Evolutionary conservation across 2,329 filamentous ascomycete genomes (phyloP).

Genomic region (Akanthomyces dipterigenus): DNA sequence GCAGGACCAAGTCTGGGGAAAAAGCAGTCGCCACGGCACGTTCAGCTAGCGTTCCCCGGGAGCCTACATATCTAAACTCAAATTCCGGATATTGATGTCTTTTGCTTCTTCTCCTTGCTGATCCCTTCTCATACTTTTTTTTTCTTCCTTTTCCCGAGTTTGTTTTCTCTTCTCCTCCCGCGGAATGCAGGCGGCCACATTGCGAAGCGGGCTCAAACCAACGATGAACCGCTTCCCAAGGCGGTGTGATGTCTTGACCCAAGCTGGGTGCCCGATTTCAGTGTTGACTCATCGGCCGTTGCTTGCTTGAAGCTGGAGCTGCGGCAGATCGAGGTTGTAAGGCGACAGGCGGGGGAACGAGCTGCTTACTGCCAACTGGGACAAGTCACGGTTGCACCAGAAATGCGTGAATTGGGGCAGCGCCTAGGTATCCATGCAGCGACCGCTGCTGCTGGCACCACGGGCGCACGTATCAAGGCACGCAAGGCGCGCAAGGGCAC

Average conservation of each 20-base stretch:
- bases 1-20: neutral
- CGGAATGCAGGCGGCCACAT: neutral
- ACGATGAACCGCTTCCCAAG: neutral
- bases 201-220: neutral
- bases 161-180: conserved; percentile 3
- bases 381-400: neutral
- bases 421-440: no score
- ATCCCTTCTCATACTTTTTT: neutral
- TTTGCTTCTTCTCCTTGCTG: neutral
- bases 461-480: no score
- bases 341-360: neutral
- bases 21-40: neutral
- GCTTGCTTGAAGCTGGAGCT: neutral
- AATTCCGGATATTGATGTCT: neutral
- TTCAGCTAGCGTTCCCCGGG: neutral
- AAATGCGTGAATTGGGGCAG: neutral
- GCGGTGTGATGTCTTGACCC: neutral
- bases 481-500: no score
- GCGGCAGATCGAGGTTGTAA: no score
- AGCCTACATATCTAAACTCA: neutral
- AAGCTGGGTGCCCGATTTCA: neutral
- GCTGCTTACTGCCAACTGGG: no score
- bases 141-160: neutral
- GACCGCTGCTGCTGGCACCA: no score
- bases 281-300: no score